Conservation (phyloP, 2,329 filamentous ascomycete genomes). For the Fusarium temperatum region DNA sequence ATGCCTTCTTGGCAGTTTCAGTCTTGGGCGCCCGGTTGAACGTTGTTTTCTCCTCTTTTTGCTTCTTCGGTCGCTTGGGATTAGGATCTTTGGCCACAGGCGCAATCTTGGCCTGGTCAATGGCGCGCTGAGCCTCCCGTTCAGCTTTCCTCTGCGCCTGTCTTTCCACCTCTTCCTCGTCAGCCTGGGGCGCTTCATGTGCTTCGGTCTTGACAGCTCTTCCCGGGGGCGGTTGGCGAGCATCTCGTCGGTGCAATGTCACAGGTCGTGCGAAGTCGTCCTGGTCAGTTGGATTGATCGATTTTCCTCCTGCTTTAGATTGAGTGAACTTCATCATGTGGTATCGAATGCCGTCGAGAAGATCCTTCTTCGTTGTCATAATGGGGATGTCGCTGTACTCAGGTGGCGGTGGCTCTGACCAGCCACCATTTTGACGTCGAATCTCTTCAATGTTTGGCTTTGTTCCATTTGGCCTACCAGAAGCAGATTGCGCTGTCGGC, state of each 20-base stretch:
- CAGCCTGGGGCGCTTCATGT: constrained; percentile 53
- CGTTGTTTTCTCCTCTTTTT: constrained; percentile 85
- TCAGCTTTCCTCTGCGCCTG: constrained; percentile 78
- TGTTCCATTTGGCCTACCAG: constrained; percentile 41
- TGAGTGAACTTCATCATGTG: constrained; percentile 85
- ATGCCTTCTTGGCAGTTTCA: constrained; percentile 81
- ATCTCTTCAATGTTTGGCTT: constrained; percentile 52
- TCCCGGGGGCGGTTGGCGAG: constrained; percentile 73
- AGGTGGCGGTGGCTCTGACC: constrained; percentile 62
- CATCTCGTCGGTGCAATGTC: constrained; percentile 87
- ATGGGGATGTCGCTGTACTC: constrained; percentile 71
- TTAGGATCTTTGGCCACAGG: constrained; percentile 73
- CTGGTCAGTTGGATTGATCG: constrained; percentile 74
- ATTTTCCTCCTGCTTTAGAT: constrained; percentile 65
- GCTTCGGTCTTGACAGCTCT: constrained; percentile 70
- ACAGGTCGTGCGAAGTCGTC: constrained; percentile 88
- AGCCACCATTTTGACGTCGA: constrained; percentile 62
- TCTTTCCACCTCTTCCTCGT: constrained; percentile 69
- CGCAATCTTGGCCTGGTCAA: constrained; percentile 92
- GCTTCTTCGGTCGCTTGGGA: constrained; percentile 65
- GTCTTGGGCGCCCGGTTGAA: constrained; percentile 82
- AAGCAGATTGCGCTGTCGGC: constrained; percentile 33
- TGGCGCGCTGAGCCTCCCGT: constrained; percentile 83
- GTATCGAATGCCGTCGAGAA: constrained; percentile 82
- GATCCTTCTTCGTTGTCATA: constrained; percentile 81